phyloP scores from a whole-genome alignment of 352 stramenopile genomes.

The Plasmopara muralis region DNA sequence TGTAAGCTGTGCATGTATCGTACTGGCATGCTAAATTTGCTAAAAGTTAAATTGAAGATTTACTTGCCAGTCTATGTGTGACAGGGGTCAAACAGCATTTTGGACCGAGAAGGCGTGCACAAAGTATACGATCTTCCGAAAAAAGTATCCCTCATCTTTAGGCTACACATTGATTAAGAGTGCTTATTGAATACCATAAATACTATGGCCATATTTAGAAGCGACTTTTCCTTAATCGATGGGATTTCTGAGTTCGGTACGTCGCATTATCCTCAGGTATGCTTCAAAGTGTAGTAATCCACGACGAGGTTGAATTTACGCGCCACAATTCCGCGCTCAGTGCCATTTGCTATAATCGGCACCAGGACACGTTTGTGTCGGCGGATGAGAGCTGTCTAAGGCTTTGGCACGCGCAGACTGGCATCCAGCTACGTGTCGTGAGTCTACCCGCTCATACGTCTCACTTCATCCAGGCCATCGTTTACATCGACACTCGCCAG shows the following conservation, averaged over 20 bases:
- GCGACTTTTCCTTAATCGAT: too few relatives aligned
- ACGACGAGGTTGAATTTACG: constrained; percentile 45
- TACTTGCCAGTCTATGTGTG: too few relatives aligned
- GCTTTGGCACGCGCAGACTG: constrained; percentile 31
- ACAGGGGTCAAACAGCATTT: too few relatives aligned
- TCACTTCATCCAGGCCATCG: constrained; percentile 55
- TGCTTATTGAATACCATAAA: too few relatives aligned
- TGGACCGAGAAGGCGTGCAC: too few relatives aligned
- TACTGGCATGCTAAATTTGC: too few relatives aligned
- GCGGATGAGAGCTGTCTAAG: constrained; percentile 39
- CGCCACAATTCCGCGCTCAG: constrained; percentile 56
- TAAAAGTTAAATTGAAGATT: too few relatives aligned
- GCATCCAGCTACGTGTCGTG: constrained; percentile 38
- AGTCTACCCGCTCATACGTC: constrained; percentile 44
- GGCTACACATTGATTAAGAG: too few relatives aligned
- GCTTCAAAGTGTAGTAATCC: constrained; percentile 69
- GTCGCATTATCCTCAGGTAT: constrained; percentile 15
- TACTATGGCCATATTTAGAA: too few relatives aligned
- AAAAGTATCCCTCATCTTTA: too few relatives aligned
- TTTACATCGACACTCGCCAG: constrained; percentile 49
- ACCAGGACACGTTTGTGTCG: constrained; percentile 61
- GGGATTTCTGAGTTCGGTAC: neutral
- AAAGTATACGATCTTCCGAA: too few relatives aligned
- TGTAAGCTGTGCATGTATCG: too few relatives aligned
- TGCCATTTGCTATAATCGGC: constrained; percentile 58